Evolutionary conservation across 2,329 filamentous ascomycete genomes (phyloP).

Genomic region (Arthrinium puccinioides): DNA sequence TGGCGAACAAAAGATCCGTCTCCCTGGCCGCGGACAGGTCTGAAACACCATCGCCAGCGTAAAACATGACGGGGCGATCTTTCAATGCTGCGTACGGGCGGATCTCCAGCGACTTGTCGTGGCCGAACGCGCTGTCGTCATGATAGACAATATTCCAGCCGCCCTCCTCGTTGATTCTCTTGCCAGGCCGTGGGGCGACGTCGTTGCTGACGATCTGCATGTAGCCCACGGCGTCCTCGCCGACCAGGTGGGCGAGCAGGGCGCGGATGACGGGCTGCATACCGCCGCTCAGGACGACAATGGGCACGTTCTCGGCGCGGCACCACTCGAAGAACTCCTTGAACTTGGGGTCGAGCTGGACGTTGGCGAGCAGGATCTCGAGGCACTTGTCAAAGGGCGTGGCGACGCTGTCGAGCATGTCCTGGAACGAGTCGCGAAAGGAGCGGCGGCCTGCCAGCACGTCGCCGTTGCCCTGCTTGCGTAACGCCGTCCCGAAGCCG

Average conservation of each 20-base stretch:
- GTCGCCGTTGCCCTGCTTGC: slow-evolving; percentile 66
- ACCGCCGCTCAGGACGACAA: slow-evolving; percentile 85
- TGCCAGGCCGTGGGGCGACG: slow-evolving; percentile 55
- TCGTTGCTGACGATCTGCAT: slow-evolving; percentile 91
- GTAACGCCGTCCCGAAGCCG: slow-evolving; percentile 69
- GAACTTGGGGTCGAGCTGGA: slow-evolving; percentile 85
- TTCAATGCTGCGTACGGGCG: slow-evolving; percentile 76
- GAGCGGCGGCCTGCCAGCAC: slow-evolving; percentile 63
- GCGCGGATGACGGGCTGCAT: slow-evolving; percentile 90
- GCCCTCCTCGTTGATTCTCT: slow-evolving; percentile 68
- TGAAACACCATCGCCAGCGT: slow-evolving; percentile 90
- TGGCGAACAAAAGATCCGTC: slow-evolving; percentile 89
- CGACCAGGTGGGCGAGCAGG: slow-evolving; percentile 71
- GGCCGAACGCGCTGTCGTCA: slow-evolving; percentile 77
- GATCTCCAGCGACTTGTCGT: slow-evolving; percentile 92
- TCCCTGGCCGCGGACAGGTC: slow-evolving; percentile 88
- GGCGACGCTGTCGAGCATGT: slow-evolving; percentile 85
- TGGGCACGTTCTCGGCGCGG: slow-evolving; percentile 73
- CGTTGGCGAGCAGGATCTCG: slow-evolving; percentile 68
- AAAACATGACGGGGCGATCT: slow-evolving; percentile 77
- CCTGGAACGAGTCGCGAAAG: slow-evolving; percentile 81
- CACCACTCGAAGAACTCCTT: slow-evolving; percentile 82
- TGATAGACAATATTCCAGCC: slow-evolving; percentile 88
- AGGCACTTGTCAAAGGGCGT: slow-evolving; percentile 79
- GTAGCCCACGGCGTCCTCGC: slow-evolving; percentile 63